Percentiles rank a stretch among this genome's conserved stretches.
Conservation (phyloP, 495 filamentous ascomycete genomes). For the Penicillium argentinense region DNA sequence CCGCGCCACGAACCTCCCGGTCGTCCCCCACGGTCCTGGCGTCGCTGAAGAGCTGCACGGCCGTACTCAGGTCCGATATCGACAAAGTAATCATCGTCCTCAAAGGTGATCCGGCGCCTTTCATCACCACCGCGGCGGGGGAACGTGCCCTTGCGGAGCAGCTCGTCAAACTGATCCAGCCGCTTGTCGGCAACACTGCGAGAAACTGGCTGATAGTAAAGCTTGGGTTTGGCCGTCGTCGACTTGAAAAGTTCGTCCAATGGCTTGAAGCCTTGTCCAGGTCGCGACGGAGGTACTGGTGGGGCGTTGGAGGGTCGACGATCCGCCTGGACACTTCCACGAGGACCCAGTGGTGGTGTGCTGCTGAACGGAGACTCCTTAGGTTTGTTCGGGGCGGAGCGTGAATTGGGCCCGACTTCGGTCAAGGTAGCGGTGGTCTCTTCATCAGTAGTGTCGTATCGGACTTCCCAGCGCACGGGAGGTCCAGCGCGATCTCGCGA, state of each 20-base stretch:
- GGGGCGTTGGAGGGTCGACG: slow-evolving; percentile 24
- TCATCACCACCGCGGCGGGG: slow-evolving; percentile 56
- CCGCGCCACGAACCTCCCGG: slow-evolving; percentile 10
- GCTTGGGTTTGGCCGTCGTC: slow-evolving; percentile 65
- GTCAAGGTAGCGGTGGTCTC: slow-evolving; percentile 55
- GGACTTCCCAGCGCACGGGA: slow-evolving; percentile 65
- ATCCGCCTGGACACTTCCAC: slow-evolving; percentile 26
- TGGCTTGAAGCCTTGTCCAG: slow-evolving; percentile 53
- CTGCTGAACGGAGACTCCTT: slow-evolving; percentile 31
- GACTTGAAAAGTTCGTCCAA: slow-evolving; percentile 64
- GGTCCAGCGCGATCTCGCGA: slow-evolving; percentile 47
- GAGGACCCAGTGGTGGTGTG: slow-evolving; percentile 37
- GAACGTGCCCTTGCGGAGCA: slow-evolving; percentile 47
- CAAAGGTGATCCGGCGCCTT: slow-evolving; percentile 75
- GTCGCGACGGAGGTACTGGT: slow-evolving; percentile 20
- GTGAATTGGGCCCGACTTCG: slow-evolving; percentile 40
- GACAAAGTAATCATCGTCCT: slow-evolving; percentile 67
- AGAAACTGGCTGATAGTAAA: slow-evolving; percentile 62
- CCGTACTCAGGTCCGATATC: slow-evolving; percentile 73
- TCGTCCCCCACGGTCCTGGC: slow-evolving; percentile 32
- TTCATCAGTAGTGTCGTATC: slow-evolving; percentile 61
- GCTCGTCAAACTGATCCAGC: slow-evolving; percentile 61
- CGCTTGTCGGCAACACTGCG: slow-evolving; percentile 57
- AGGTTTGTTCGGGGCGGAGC: slow-evolving; percentile 21
- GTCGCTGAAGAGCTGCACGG: slow-evolving; percentile 27